Conservation (phyloP, 1,139 yeast genomes). For the Hemisphaericaspora lyxosophila region DNA sequence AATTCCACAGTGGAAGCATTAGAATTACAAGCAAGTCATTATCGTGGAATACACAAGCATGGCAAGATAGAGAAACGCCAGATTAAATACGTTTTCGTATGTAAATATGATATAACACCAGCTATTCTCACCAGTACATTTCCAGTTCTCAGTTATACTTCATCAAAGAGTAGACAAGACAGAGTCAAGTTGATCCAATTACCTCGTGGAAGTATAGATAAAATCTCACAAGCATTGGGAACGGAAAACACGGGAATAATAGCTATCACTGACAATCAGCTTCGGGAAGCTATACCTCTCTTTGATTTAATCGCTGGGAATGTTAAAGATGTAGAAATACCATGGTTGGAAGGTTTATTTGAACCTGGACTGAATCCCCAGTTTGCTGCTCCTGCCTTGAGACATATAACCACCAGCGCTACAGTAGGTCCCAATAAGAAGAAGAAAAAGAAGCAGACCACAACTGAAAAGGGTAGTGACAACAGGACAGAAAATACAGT, state of each 20-base stretch:
- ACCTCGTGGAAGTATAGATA: conserved; percentile 46
- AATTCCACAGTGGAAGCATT: conserved; percentile 51
- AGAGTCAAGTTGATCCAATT: conserved; percentile 53
- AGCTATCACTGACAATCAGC: conserved; percentile 23
- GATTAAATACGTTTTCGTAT: conserved; percentile 50
- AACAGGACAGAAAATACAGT: not conserved
- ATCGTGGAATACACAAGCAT: conserved; percentile 12
- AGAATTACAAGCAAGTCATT: conserved; percentile 45
- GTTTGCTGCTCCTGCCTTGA: conserved; percentile 35
- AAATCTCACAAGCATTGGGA: conserved; percentile 34
- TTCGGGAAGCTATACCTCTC: conserved; percentile 29
- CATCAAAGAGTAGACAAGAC: conserved; percentile 29
- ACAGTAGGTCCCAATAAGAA: conserved; percentile 32
- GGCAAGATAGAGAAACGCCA: conserved; percentile 2
- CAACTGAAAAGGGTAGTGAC: not conserved
- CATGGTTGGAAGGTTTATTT: conserved; percentile 44
- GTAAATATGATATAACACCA: conserved; percentile 54
- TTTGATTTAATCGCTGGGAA: conserved; percentile 29
- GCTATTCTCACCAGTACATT: conserved; percentile 48
- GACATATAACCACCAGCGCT: conserved; percentile 40
- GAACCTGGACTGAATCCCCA: conserved; percentile 11
- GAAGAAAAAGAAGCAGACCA: conserved; percentile 18
- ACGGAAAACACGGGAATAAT: conserved; percentile 28
- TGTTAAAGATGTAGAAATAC: conserved; percentile 41
- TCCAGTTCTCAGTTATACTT: conserved; percentile 50